phyloP scores from a whole-genome alignment of 306 rosid genomes.

The Gastrolobium villosum region DNA sequence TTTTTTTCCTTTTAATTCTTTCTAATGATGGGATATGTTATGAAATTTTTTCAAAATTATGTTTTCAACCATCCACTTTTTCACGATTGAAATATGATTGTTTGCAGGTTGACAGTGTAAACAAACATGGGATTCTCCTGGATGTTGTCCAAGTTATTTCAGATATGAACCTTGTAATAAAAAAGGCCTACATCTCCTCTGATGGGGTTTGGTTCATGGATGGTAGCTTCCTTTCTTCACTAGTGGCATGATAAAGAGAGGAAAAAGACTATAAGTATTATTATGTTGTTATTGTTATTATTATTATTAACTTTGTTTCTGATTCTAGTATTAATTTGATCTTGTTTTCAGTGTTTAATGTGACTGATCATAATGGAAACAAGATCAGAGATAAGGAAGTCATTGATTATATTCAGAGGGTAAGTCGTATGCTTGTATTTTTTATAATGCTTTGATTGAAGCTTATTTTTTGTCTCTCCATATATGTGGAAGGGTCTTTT shows the following conservation, averaged over 20 bases:
- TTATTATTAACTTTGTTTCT: slow-evolving; percentile 22
- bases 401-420: slow-evolving; percentile 84
- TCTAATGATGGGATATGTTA: background rate
- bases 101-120: slow-evolving; percentile 88
- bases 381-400: slow-evolving; percentile 89
- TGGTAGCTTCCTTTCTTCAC: slow-evolving; percentile 62
- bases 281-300: background rate
- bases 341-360: slow-evolving; percentile 79
- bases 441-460: slow-evolving; percentile 34
- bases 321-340: slow-evolving; percentile 19
- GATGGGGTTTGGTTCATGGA: slow-evolving; percentile 99
- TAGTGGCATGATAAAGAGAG: background rate
- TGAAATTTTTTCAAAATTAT: background rate
- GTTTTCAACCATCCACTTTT: background rate
- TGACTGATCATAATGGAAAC: slow-evolving; percentile 76
- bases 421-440: slow-evolving; percentile 42
- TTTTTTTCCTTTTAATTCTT: background rate
- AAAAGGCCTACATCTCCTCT: slow-evolving; percentile 89
- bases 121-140: slow-evolving; percentile 90
- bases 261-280: background rate
- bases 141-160: slow-evolving; percentile 94
- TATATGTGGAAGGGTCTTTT: slow-evolving; percentile 31
- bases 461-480: slow-evolving; percentile 29
- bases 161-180: slow-evolving; percentile 83
- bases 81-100: slow-evolving; percentile 18